A percentile compares a stretch with the other conserved stretches of the same genome.
Conservation (phyloP, 805 yeast genomes). For the Henningerozyma blattae region DNA sequence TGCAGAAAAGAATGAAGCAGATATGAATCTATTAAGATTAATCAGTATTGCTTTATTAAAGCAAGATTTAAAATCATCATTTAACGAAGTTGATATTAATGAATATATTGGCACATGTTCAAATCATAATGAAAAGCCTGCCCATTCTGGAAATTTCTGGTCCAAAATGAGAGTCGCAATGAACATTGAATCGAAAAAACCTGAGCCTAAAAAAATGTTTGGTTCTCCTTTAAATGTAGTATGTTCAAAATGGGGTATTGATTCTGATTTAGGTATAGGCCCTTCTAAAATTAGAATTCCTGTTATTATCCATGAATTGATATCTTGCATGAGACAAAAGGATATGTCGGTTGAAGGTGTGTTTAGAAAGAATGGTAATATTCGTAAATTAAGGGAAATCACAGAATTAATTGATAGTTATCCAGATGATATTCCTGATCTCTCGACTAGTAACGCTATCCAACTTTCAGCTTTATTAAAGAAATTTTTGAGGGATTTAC, state of each 20-base stretch:
- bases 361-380: conserved; percentile 92
- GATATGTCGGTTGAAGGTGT: conserved; percentile 95
- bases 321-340: conserved; percentile 72
- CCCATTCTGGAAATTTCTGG: conserved; percentile 13
- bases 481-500: conserved; percentile 83
- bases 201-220: conserved; percentile 40
- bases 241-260: conserved; percentile 62
- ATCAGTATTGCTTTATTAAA: conserved; percentile 31
- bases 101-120: neutral
- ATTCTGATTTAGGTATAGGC: conserved; percentile 75
- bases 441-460: conserved; percentile 68
- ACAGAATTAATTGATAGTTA: conserved; percentile 60
- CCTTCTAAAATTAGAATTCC: conserved; percentile 75
- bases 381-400: conserved; percentile 63
- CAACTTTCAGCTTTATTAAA: conserved; percentile 90
- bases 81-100: neutral
- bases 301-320: conserved; percentile 71
- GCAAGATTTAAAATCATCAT: conserved; percentile 6
- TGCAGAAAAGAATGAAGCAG: conserved; percentile 33
- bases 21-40: conserved; percentile 46
- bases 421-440: conserved; percentile 61
- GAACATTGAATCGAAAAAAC: conserved; percentile 17
- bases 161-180: conserved; percentile 17
- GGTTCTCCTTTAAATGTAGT: conserved; percentile 65
- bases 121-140: conserved; percentile 1